Base-by-base conservation (phyloP, 2,329 filamentous ascomycete genomes). In the Coleophoma crateriformis region DNA sequence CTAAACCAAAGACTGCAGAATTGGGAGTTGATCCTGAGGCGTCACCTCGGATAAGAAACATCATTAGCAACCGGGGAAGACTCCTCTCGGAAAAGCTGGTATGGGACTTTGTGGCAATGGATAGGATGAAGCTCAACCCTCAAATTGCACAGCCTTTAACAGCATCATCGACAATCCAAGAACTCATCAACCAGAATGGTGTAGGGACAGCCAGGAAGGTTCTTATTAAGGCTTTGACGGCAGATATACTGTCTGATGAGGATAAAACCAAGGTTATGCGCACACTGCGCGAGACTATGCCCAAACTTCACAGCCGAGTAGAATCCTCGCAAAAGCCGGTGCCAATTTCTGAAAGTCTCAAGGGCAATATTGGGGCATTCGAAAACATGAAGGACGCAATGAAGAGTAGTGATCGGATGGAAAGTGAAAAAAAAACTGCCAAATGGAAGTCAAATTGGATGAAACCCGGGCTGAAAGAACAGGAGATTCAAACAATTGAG, bases 401-500 rank as follows among this genome's bases (percentile, higher is more conserved):
- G 42, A 46, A 53, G 12, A 39, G 22, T 11, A 49, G 34, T 22
- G 13, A 15, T 42, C 27, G 19, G 7, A 13, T 12, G 19, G 14
- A 46, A 49, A 17, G 34, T 45, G 14, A 17, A 22, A 17, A 15
- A 41, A 8, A 8, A 47, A 41, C 40, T 34, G 35, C 48, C 33
- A 42, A 33, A 49, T 8, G 19, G 19, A 45, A 46, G 37, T 41
- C 32, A 37, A 47, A 8, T 12, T 35, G 39, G 35, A n/a, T 35
- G 13, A 47, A 37, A 12, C 49, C 27, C 37, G 48, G 47, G 12
- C 48, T 33, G 34, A 45, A 27, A 34, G 49, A 33, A 19, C 53
- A 57, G 35, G 57, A 61, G 32, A 60, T 65, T 33, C 48, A 64
- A 34, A 59, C 57, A 15, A 50, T 67, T 3, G 52, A 56, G 33